A percentile compares a stretch with the other conserved stretches of the same genome.
Conservation (phyloP, 371 early-diverging fungal genomes). For the Enteropsectra breve region DNA sequence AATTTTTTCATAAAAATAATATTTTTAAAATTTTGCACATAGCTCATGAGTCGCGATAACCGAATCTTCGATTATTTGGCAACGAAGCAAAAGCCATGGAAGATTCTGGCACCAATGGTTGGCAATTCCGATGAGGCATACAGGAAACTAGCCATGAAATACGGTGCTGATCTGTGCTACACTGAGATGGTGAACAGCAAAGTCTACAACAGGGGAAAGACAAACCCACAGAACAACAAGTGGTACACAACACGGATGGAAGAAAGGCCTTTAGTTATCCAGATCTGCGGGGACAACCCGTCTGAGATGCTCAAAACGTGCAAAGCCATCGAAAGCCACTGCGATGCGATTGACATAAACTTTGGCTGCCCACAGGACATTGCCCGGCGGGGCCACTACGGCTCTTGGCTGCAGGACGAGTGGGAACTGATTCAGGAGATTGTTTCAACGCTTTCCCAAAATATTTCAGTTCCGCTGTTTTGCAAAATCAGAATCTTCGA, state of each 20-base stretch:
- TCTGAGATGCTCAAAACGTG: constrained; percentile 72
- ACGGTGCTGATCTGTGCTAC: constrained; percentile 81
- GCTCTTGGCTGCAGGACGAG: constrained; percentile 78
- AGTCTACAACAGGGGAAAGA: constrained; percentile 65
- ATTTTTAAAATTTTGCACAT: background rate
- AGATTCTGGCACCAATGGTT: constrained; percentile 52
- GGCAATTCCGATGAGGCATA: constrained; percentile 73
- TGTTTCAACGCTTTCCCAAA: constrained; percentile 65
- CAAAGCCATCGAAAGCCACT: constrained; percentile 63
- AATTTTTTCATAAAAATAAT: constrained; percentile 6
- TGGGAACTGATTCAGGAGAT: constrained; percentile 69
- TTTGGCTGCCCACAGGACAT: constrained; percentile 93
- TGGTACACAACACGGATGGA: constrained; percentile 63
- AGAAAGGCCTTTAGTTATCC: constrained; percentile 79
- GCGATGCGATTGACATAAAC: constrained; percentile 89
- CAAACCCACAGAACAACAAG: constrained; percentile 31
- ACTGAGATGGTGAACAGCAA: constrained; percentile 96
- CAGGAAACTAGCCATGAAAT: constrained; percentile 74
- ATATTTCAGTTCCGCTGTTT: constrained; percentile 82
- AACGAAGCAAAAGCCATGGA: constrained; percentile 35
- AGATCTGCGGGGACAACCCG: constrained; percentile 95
- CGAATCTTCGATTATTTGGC: constrained; percentile 8
- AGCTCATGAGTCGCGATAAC: background rate
- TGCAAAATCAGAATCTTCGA: constrained; percentile 89
- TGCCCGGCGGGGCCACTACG: constrained; percentile 82